Evolutionary conservation across 306 rosid species (phyloP), one percentile per base, ranked within the genome.

Genomic region (Quercus wislizeni): DNA sequence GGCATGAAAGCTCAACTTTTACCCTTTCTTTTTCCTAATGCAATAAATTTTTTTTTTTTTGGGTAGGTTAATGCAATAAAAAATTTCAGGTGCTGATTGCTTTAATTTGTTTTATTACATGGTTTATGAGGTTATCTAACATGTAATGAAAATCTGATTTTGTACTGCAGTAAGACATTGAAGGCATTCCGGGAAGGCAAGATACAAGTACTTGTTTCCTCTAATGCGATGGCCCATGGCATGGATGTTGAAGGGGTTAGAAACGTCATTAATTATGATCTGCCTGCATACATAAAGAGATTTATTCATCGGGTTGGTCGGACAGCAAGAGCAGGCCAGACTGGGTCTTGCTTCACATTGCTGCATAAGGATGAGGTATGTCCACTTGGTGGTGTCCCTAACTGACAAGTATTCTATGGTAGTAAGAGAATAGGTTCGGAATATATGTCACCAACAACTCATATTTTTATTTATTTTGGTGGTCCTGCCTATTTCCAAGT

Each of bases 171-270:
- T 35, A 95, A 90, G 87, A 89, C 96, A 79, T 76, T 95, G 85
- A 84, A 82, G 67, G 88, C 88, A 77, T 95, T 95, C 71, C 93
- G 97, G 77, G 82, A 83, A 78, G 99, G 99, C 75, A 79, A 84
- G 79, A 82, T 95, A 68, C 98, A 90, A 86, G 97, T 95, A 78
- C 98, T 95, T 65, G 89, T 95, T 83, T 91, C 94, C 25, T 92
- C 98, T 62, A 98, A 92, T 91, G 98, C 99, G 54, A 89, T 95
- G 98, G 91, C 99, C 75, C 92, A 97, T 84, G 99, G 98, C 73
- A 95, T 95, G 96, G 98, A 95, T 84, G 96, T 95, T 72, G 94
- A 91, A 87, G 98, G 96, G 74, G 92, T 95, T 82, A 84, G 82
- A 87, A 89, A 86, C 79, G 98, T 95, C 65, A 84, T 95, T 79